Evolutionary conservation across 2,329 filamentous ascomycete genomes (phyloP).

Genomic region (Trichothecium roseum): DNA sequence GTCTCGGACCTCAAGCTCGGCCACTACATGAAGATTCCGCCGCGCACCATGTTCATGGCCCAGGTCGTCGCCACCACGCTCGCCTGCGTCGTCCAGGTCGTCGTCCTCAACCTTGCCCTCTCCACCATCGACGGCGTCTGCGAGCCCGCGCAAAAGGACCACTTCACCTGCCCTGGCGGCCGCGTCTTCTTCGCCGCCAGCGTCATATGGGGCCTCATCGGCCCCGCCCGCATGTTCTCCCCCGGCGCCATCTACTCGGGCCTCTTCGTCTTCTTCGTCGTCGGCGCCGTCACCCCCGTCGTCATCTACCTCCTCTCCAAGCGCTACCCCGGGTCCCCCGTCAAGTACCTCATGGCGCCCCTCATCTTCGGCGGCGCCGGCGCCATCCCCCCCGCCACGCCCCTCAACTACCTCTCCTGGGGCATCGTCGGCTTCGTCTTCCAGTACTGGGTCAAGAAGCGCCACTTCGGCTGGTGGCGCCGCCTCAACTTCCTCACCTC

Average conservation of each 20-base stretch:
- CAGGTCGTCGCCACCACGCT: constrained; percentile 57
- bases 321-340: constrained; percentile 38
- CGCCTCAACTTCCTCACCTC: constrained; percentile 64
- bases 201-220: constrained; percentile 59
- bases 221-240: constrained; percentile 53
- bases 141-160: constrained; percentile 40
- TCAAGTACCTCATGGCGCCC: constrained; percentile 47
- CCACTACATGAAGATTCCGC: constrained; percentile 65
- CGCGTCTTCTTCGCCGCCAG: constrained; percentile 56
- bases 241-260: constrained; percentile 50
- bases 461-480: constrained; percentile 61
- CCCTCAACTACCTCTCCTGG: constrained; percentile 67
- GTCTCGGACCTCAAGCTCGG: constrained; percentile 58
- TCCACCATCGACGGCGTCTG: constrained; percentile 55
- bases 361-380: constrained; percentile 52
- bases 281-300: constrained; percentile 44
- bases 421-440: constrained; percentile 60
- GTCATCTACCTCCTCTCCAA: constrained; percentile 38
- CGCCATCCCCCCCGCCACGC: constrained; percentile 54
- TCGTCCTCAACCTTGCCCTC: constrained; percentile 52
- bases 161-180: constrained; percentile 54
- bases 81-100: constrained; percentile 56
- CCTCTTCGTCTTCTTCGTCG: constrained; percentile 48
- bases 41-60: constrained; percentile 54
- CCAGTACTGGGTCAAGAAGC: constrained; percentile 56